Evolutionary conservation across 1,284 basidiomycete genomes (phyloP).

Genomic region (Ustilago shanxiensis): DNA sequence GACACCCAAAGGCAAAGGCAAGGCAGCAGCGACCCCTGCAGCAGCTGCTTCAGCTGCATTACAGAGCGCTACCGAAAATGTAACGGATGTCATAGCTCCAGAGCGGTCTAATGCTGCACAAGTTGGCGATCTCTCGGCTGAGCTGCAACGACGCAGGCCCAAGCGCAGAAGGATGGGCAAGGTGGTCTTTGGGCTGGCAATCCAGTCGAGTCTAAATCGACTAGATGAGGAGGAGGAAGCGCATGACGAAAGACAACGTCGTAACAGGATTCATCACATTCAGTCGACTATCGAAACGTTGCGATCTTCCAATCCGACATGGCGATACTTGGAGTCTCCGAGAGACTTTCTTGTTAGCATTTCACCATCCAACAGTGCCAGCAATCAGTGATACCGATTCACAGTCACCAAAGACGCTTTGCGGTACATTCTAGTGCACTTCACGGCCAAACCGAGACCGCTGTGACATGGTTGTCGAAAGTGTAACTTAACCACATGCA

Average conservation of each 20-base stretch:
- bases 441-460: no score
- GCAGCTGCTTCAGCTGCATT: background rate
- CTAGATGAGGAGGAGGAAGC: slow-evolving; percentile 34
- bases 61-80: background rate
- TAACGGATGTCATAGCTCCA: background rate
- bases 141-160: slow-evolving; percentile 4
- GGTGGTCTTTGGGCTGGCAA: slow-evolving; percentile 38
- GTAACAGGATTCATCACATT: slow-evolving; percentile 25
- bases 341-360: slow-evolving; percentile 42
- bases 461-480: background rate
- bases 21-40: background rate
- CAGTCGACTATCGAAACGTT: slow-evolving; percentile 33
- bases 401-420: background rate
- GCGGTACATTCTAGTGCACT: no score
- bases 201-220: slow-evolving; percentile 31
- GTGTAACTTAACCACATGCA: background rate
- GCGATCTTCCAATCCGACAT: slow-evolving; percentile 29
- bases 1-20: slow-evolving; percentile 1
- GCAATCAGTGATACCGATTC: background rate
- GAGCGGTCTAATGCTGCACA: background rate
- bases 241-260: slow-evolving; percentile 22
- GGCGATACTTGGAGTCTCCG: slow-evolving; percentile 37
- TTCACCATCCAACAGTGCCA: slow-evolving; percentile 9
- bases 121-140: background rate
- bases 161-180: slow-evolving; percentile 43